Base-by-base conservation (phyloP, 352 stramenopile species). In the Saprolegnia parasitica region DNA sequence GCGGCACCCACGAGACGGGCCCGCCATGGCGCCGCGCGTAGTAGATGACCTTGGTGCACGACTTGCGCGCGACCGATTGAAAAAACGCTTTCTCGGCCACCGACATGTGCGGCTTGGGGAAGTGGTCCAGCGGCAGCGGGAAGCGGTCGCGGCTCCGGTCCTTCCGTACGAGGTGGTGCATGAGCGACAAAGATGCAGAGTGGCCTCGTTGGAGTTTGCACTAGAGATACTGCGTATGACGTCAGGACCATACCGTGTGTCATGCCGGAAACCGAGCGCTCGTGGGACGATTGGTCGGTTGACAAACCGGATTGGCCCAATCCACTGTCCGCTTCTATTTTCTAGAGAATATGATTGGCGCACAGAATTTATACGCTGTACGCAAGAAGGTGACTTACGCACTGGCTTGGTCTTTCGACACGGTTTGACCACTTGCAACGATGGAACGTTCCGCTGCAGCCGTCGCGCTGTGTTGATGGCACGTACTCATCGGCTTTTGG, bases 11-110 rank as follows among this genome's bases (percentile, higher is more conserved):
- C 58, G 86, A 81, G 75, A 94, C 88, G 15, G 86, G 86, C 0
- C 86, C 86, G 66, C 81, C 81, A 0, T 74, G 52, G 11, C 77
- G 79, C 42, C 86, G 78, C 61, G 86, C 90, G 68, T 91, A 94
- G 56, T 90, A 92, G 23, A 94, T 83, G 10, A 94, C 86, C 67
- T 94, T 86, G 72, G 91, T 94, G 71, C 86, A 94, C 8, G 63
- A 70, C 21, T 70, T 70, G 29, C 63, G 49, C 10, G 63, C 63
- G 37, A 70, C 63, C 54, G 63, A 70, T 20, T 70, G 54, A 52
- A 70, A 70, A 23, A 70, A 70, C 20, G 62, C 63, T 15, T 52
- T 57, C 46, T 70, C 63, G 11, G 62, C 32, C 18, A 52, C 8
- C 24, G 63, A 47, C 20, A 70, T 52, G 46, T 70, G 21, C 13